Percentiles rank a stretch among this genome's conserved stretches.
Conservation (phyloP, 495 filamentous ascomycete genomes). For the Penicillium cataractarum region DNA sequence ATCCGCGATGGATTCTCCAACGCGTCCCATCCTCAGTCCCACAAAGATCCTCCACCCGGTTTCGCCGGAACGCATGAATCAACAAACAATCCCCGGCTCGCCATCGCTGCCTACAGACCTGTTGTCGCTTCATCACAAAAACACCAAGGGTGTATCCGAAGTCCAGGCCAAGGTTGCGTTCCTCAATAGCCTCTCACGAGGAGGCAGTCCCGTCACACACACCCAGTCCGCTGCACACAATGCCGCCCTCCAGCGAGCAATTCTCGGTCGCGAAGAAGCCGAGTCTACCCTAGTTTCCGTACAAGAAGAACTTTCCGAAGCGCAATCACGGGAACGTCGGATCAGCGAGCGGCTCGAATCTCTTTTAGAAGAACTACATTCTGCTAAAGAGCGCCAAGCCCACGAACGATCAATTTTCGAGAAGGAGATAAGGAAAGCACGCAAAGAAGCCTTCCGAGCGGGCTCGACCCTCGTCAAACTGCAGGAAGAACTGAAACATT, state of each 20-base stretch:
- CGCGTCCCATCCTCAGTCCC: slow-evolving; percentile 49
- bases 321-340: slow-evolving; percentile 69
- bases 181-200: slow-evolving; percentile 72
- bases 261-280: slow-evolving; percentile 83
- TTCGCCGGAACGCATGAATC: slow-evolving; percentile 81
- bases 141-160: slow-evolving; percentile 60
- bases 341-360: slow-evolving; percentile 78
- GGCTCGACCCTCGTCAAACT: slow-evolving; percentile 75
- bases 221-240: slow-evolving; percentile 52
- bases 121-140: slow-evolving; percentile 42
- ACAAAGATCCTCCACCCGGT: slow-evolving; percentile 69
- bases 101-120: slow-evolving; percentile 55
- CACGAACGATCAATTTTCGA: slow-evolving; percentile 77
- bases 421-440: slow-evolving; percentile 79
- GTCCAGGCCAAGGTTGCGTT: slow-evolving; percentile 86
- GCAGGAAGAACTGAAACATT: slow-evolving; percentile 80
- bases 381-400: slow-evolving; percentile 72
- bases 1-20: slow-evolving; percentile 47
- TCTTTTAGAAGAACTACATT: slow-evolving; percentile 76
- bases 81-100: slow-evolving; percentile 60
- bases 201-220: slow-evolving; percentile 62
- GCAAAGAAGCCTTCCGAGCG: slow-evolving; percentile 83
- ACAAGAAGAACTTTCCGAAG: slow-evolving; percentile 70
- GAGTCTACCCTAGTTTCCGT: slow-evolving; percentile 55
- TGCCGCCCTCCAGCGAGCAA: slow-evolving; percentile 76